Conservation (phyloP, 108 stramenopile species). For the Pseudonitzschia pungens region DNA sequence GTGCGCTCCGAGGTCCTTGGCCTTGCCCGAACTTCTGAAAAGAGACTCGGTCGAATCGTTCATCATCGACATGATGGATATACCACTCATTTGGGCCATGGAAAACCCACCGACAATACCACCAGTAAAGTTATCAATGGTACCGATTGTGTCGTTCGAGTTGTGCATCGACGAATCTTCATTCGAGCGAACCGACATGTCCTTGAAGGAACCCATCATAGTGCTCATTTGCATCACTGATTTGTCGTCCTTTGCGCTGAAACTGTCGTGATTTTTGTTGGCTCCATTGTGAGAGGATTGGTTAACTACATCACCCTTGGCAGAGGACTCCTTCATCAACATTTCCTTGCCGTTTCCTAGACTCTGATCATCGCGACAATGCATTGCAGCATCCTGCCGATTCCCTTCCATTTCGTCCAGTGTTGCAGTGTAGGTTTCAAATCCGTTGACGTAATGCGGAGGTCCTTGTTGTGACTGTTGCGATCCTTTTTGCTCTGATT, state of each 20-base stretch:
- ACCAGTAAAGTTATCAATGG: slow-evolving; percentile 23
- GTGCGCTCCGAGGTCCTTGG: slow-evolving; percentile 1
- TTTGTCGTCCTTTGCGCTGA: background rate
- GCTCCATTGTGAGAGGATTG: too few relatives aligned
- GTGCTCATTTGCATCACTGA: slow-evolving; percentile 38
- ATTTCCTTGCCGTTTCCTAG: background rate
- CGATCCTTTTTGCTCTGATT: background rate
- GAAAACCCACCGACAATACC: background rate
- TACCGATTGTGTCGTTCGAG: slow-evolving; percentile 30
- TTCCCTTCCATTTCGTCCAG: slow-evolving; percentile 5
- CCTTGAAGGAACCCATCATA: slow-evolving; percentile 47
- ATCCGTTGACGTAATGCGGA: background rate
- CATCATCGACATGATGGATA: slow-evolving; percentile 32
- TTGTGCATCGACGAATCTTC: slow-evolving; percentile 12
- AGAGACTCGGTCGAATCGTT: slow-evolving; percentile 25
- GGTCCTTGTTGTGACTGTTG: background rate
- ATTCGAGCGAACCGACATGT: slow-evolving; percentile 27
- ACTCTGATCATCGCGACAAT: background rate
- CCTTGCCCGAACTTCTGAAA: slow-evolving; percentile 4
- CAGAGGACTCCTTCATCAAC: background rate
- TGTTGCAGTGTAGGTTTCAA: slow-evolving; percentile 5
- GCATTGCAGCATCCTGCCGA: background rate
- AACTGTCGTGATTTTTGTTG: background rate
- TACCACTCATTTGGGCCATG: slow-evolving; percentile 28
- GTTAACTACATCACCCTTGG: background rate